These are phyloP conservation scores for Nicotiana undulata DNA, from an alignment of 257 asterid species.

Conservation along the genomic window DNA sequence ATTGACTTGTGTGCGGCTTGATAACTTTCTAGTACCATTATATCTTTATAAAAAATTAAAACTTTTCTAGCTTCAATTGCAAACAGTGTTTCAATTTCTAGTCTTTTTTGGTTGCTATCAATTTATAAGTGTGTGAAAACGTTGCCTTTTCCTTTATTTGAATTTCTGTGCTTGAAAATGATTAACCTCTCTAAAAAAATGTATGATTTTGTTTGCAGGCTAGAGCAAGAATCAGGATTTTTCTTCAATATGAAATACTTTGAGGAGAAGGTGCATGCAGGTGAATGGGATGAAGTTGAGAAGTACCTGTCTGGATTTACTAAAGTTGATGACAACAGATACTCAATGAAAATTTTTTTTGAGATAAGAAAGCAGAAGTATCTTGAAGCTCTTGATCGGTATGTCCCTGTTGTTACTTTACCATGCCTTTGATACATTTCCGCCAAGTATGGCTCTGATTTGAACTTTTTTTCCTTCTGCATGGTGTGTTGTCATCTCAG, in stretches of 20 bases:
- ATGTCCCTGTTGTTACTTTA: slow-evolving; percentile 3
- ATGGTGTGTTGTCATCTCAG: slow-evolving; percentile 25
- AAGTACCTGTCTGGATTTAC: slow-evolving; percentile 93
- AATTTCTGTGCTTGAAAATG: not conserved
- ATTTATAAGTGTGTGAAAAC: not conserved
- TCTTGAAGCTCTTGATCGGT: slow-evolving; percentile 97
- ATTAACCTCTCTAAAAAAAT: not conserved
- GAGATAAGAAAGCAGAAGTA: slow-evolving; percentile 96
- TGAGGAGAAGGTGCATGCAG: slow-evolving; percentile 95
- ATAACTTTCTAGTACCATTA: not conserved
- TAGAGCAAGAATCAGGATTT: slow-evolving; percentile 94
- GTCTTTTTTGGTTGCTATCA: not conserved
- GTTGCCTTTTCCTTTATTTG: not conserved
- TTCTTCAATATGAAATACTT: slow-evolving; percentile 94
- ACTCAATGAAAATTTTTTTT: slow-evolving; percentile 94
- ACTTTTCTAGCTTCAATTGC: not conserved
- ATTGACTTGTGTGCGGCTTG: not conserved
- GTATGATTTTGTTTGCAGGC: slow-evolving; percentile 38
- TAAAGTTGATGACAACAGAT: slow-evolving; percentile 90
- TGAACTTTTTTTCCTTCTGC: not conserved
- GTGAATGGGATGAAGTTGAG: slow-evolving; percentile 98
- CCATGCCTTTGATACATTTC: not conserved
- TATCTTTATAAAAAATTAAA: not conserved
- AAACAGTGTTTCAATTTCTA: not conserved
- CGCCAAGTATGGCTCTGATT: not conserved